Conservation (phyloP, 371 early-diverging fungal species). For the Mortierella sp. region DNA sequence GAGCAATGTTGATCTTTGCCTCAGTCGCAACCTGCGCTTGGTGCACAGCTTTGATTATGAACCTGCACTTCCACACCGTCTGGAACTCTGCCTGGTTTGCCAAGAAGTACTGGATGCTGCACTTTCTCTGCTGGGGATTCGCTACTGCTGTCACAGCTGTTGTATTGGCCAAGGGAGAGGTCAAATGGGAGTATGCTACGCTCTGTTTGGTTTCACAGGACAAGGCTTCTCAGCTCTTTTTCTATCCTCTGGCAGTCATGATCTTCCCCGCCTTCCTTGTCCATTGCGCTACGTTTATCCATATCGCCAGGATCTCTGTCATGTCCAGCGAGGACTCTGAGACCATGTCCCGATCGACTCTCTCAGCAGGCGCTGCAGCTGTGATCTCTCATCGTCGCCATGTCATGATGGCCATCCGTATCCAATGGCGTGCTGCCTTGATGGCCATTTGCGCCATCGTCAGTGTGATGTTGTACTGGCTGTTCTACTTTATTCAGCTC, state of each 20-base stretch:
- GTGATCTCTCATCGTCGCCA: constrained; percentile 63
- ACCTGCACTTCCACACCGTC: constrained; percentile 75
- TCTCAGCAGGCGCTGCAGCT: constrained; percentile 55
- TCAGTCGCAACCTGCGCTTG: constrained; percentile 69
- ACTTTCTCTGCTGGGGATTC: constrained; percentile 71
- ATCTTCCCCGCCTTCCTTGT: constrained; percentile 66
- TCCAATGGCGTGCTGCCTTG: constrained; percentile 76
- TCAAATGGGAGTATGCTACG: constrained; percentile 71
- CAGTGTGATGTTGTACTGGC: constrained; percentile 65
- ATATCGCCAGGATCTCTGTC: constrained; percentile 66
- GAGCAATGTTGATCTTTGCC: constrained; percentile 65
- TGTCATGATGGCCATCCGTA: constrained; percentile 67
- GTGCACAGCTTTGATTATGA: constrained; percentile 71
- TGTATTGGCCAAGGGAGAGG: constrained; percentile 58
- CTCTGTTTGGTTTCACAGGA: constrained; percentile 66
- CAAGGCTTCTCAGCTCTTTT: constrained; percentile 64
- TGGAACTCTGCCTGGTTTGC: constrained; percentile 71
- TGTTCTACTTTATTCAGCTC: constrained; percentile 70
- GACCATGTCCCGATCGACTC: constrained; percentile 59
- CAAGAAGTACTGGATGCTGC: constrained; percentile 60
- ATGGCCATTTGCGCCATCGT: constrained; percentile 64
- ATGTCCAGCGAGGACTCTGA: constrained; percentile 61
- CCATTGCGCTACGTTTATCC: constrained; percentile 70
- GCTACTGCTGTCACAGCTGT: constrained; percentile 62
- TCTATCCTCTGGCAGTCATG: constrained; percentile 70